Conservation (phyloP, 768 basidiomycete genomes). For the Pleurotus djamor region DNA sequence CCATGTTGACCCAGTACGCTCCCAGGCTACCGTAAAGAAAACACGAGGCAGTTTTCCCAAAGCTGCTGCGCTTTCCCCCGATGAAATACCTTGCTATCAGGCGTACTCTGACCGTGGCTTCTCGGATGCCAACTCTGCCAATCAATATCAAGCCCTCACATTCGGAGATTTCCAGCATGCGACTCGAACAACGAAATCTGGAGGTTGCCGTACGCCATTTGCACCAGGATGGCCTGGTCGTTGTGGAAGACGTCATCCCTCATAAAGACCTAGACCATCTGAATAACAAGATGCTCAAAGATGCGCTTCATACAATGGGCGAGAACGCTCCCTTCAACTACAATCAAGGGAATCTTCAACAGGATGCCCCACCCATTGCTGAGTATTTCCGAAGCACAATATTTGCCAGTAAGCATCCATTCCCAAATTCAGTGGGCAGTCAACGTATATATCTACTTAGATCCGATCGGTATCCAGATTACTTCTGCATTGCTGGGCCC, state of each 20-base stretch:
- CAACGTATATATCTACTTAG: background rate
- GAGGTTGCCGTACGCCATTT: background rate
- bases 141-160: background rate
- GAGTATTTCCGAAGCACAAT: background rate
- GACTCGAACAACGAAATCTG: background rate
- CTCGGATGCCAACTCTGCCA: background rate
- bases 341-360: background rate
- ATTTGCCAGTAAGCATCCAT: background rate
- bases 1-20: background rate
- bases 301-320: background rate
- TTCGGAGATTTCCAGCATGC: background rate
- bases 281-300: background rate
- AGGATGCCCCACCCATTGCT: background rate
- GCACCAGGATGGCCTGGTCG: background rate
- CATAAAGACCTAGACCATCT: background rate
- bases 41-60: background rate
- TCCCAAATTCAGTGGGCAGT: background rate
- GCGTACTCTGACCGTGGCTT: background rate
- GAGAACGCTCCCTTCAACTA: background rate
- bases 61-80: background rate
- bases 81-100: background rate
- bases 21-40: background rate
- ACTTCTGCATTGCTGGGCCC: background rate
- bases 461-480: background rate
- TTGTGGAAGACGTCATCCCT: background rate